Conservation (phyloP, 1,284 basidiomycete genomes). For the Naganishia sp. region DNA sequence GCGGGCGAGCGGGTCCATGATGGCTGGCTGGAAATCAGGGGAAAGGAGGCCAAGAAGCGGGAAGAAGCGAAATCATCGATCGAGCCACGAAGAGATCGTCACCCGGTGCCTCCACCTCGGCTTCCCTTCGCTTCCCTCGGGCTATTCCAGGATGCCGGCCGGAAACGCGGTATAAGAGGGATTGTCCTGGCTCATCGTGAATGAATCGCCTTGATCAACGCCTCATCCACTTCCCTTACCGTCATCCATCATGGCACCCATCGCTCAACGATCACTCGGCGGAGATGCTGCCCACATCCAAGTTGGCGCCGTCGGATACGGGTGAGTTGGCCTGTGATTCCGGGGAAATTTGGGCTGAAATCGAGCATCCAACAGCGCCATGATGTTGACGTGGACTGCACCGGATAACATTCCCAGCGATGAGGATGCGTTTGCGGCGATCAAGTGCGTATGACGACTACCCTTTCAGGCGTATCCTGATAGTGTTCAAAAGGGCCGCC, state of each 20-base stretch:
- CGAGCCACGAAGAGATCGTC: background rate
- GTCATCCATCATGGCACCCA: slow-evolving; percentile 26
- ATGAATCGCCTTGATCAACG: background rate
- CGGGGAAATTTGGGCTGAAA: background rate
- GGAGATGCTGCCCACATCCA: slow-evolving; percentile 32
- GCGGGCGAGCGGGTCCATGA: slow-evolving; percentile 40
- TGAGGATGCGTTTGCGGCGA: slow-evolving; percentile 62
- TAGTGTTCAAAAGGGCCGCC: slow-evolving; percentile 47
- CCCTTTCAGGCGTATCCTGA: slow-evolving; percentile 12
- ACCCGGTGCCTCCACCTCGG: background rate
- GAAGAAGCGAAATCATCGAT: background rate
- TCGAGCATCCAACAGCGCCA: slow-evolving; percentile 54
- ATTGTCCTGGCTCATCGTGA: too few relatives aligned
- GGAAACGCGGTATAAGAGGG: too few relatives aligned
- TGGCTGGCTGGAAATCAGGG: background rate
- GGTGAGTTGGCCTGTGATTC: background rate
- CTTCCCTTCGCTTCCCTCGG: background rate
- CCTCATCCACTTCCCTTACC: background rate
- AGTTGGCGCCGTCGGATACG: slow-evolving; percentile 37
- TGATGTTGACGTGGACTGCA: slow-evolving; percentile 61
- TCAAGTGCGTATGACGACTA: slow-evolving; percentile 55
- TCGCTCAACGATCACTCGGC: slow-evolving; percentile 30
- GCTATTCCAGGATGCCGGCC: background rate
- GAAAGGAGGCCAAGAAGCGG: background rate
- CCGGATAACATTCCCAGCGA: slow-evolving; percentile 56